Conservation (phyloP, 495 filamentous ascomycete species). For the Lasiosphaeria miniovina region DNA sequence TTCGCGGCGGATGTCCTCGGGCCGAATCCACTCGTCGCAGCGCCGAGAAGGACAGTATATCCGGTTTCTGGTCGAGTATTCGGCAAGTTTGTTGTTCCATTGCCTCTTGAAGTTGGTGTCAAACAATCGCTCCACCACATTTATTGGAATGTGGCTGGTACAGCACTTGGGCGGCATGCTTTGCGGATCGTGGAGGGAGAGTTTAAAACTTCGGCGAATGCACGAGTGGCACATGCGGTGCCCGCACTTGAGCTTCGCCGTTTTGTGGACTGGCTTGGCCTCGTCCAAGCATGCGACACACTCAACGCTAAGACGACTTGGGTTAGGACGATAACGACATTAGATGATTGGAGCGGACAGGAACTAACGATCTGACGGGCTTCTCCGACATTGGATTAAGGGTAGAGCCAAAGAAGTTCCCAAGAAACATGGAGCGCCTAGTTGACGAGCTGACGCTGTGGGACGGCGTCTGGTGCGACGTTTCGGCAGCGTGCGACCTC, state of each 20-base stretch:
- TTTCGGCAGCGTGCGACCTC: slow-evolving; percentile 34
- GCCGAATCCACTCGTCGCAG: slow-evolving; percentile 75
- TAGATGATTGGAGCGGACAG: not conserved
- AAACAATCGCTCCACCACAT: slow-evolving; percentile 72
- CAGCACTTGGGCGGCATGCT: slow-evolving; percentile 83
- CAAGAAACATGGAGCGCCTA: slow-evolving; percentile 35
- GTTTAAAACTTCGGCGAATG: slow-evolving; percentile 65
- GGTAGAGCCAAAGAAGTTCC: slow-evolving; percentile 32
- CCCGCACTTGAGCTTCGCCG: slow-evolving; percentile 67
- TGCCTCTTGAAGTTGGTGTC: slow-evolving; percentile 65
- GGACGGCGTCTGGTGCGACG: slow-evolving; percentile 36
- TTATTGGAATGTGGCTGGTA: slow-evolving; percentile 68
- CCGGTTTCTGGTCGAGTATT: slow-evolving; percentile 69
- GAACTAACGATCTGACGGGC: slow-evolving; percentile 35
- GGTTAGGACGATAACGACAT: slow-evolving; percentile 18
- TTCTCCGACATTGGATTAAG: slow-evolving; percentile 28
- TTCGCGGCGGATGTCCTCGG: slow-evolving; percentile 56
- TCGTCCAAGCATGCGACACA: slow-evolving; percentile 69
- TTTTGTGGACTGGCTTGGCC: slow-evolving; percentile 54
- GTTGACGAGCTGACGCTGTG: slow-evolving; percentile 40
- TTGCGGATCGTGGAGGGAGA: slow-evolving; percentile 69
- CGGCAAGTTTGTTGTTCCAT: slow-evolving; percentile 75
- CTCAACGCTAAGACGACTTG: slow-evolving; percentile 47
- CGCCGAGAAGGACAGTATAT: slow-evolving; percentile 67
- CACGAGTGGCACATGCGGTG: slow-evolving; percentile 78